A percentile compares a stretch with the other conserved stretches of the same genome.
These are phyloP conservation scores for Arthrobotrys iridis DNA, from an alignment of 2,329 filamentous ascomycete genomes.

Conservation along the genomic window DNA sequence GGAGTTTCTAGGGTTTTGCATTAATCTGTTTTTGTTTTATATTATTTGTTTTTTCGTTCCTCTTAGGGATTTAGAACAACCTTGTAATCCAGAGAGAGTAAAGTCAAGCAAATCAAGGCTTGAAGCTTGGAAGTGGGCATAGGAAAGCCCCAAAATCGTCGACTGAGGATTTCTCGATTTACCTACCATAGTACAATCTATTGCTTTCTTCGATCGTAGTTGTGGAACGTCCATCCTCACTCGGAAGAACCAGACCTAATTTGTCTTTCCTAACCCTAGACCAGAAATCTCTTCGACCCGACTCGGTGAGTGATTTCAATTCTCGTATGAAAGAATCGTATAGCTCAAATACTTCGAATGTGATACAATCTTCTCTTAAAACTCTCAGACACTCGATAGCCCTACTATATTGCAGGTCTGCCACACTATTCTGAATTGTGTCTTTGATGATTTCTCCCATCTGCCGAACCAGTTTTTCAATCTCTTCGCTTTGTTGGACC, in stretches of 20 bases:
- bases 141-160: not conserved
- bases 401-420: constrained; percentile 76
- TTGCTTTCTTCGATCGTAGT: constrained; percentile 35
- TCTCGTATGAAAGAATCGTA: constrained; percentile 38
- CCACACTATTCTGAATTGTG: constrained; percentile 77
- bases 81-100: constrained; percentile 51
- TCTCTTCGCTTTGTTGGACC: constrained; percentile 70
- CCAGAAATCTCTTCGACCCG: constrained; percentile 47
- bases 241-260: constrained; percentile 45
- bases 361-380: constrained; percentile 79
- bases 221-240: constrained; percentile 34
- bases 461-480: constrained; percentile 76
- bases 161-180: not conserved
- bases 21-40: constrained; percentile 31
- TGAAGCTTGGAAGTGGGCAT: too few species aligned
- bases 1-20: constrained; percentile 51
- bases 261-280: constrained; percentile 48
- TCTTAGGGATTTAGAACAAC: constrained; percentile 42
- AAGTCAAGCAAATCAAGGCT: constrained; percentile 8
- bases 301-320: constrained; percentile 24
- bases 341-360: constrained; percentile 67
- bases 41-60: not conserved
- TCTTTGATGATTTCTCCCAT: constrained; percentile 76
- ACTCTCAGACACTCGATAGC: constrained; percentile 79
- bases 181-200: constrained; percentile 44